Base-by-base conservation (phyloP, 2,329 filamentous ascomycete species). In the Alternaria tenuissima region DNA sequence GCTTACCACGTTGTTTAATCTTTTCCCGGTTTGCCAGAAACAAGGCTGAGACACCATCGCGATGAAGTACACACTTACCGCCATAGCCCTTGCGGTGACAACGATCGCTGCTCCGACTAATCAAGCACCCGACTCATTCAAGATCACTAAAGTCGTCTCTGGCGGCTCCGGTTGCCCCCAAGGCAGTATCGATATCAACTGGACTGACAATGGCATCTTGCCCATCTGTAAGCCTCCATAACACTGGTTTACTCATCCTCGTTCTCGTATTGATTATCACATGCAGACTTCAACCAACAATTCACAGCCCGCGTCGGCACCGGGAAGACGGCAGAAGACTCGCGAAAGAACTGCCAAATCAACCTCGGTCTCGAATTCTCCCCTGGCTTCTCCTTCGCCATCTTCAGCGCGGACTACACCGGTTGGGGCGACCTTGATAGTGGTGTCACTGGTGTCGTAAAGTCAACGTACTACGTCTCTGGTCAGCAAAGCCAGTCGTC, bases 271-370 rank as follows among this genome's bases (percentile, higher is more conserved):
- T 59, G 34, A 63, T 43, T 9, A 28, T 9, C 26, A n/a, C 4
- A 20, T 22, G 6, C 63, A 74, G 73, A 70, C 65, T 78, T 76
- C 62, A 61, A 62, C 59, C 68, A 67, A 14, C 67, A 71, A 20
- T 78, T 77, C 69, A 74, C 70, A 36, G 74, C 76, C 4, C 57
- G 60, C 9, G 73, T 76, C 20, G 76, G 76, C 14, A 57, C 65
- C 42, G 57, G 56, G 30, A 64, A 70, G 28, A 42, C 63, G 2
- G 52, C 67, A 44, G 65, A 68, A 41, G 67, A 77, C 28, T 73
- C 71, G 18, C 75, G 77, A 61, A 79, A 79, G 58, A 76, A 76
- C 69, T 79, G 76, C 71, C 76, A 79, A 52, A 65, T 79, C 56
- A 78, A 76, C 61, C 63, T 79, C 57, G 63, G 64, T n/a, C 63